Percentiles rank a stretch among this genome's conserved stretches.
These are phyloP conservation scores for Saxispiralis lemnorum DNA, from an alignment of 495 filamentous ascomycete species.

Conservation along the genomic window DNA sequence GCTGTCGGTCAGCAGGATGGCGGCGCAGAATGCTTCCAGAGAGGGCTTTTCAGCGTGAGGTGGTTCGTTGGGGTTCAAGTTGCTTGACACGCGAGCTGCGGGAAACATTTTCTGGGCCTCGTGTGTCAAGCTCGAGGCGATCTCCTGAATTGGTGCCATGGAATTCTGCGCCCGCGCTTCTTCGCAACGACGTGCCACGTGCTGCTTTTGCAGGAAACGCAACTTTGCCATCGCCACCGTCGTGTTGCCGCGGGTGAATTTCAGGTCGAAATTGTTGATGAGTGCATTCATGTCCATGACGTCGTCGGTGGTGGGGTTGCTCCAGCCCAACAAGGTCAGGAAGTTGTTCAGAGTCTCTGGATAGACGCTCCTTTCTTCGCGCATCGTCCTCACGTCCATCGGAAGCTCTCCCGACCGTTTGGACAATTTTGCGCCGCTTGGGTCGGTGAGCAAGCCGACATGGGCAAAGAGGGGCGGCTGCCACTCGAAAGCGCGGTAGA, in stretches of 20 bases:
- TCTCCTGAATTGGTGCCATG: constrained; percentile 20
- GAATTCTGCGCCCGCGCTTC: constrained; percentile 14
- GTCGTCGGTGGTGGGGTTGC: constrained; percentile 44
- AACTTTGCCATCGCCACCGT: constrained; percentile 67
- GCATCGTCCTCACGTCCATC: constrained; percentile 50
- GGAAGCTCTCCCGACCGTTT: constrained; percentile 51
- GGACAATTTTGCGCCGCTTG: constrained; percentile 65
- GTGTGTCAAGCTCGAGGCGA: too few relatives aligned
- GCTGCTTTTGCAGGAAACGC: constrained; percentile 57
- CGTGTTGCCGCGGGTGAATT: constrained; percentile 81
- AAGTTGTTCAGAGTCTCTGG: constrained; percentile 68
- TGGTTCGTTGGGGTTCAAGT: neutral
- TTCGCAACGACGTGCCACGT: constrained; percentile 28
- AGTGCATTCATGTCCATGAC: constrained; percentile 55
- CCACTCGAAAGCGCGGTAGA: constrained; percentile 87
- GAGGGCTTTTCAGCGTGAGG: neutral
- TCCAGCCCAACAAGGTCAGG: constrained; percentile 74
- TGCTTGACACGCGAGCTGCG: constrained; percentile 16
- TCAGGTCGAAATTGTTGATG: constrained; percentile 53
- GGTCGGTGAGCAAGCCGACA: constrained; percentile 67
- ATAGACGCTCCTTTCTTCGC: constrained; percentile 46
- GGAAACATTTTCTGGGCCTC: constrained; percentile 25
- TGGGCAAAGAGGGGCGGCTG: constrained; percentile 68
- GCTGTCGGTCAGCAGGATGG: constrained; percentile 41
- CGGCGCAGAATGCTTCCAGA: constrained; percentile 26